Evolutionary conservation across 306 rosid species (phyloP).

Genomic region (Acacia confusa): DNA sequence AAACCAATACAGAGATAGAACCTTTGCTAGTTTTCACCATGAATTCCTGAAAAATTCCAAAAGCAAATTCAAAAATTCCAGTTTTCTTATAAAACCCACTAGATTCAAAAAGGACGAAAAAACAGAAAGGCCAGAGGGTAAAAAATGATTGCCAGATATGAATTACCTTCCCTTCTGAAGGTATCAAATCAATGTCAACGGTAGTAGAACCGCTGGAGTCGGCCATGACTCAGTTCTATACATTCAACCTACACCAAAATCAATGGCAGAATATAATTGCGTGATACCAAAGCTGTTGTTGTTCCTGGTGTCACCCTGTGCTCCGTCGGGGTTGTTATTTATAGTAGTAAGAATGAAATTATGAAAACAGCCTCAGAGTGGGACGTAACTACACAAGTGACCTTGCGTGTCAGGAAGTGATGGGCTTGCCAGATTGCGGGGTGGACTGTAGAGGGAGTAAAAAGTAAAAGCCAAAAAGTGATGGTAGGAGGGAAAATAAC

Average conservation of each 20-base stretch:
- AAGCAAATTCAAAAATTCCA: background rate
- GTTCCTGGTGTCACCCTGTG: background rate
- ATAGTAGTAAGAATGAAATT: slow-evolving; percentile 25
- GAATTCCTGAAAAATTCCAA: slow-evolving; percentile 56
- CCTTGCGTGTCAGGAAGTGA: slow-evolving; percentile 6
- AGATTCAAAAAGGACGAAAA: background rate
- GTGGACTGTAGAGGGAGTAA: background rate
- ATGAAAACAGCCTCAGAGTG: slow-evolving; percentile 34
- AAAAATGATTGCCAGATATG: background rate
- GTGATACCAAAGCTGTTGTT: background rate
- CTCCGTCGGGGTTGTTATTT: background rate
- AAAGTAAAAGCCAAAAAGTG: slow-evolving; percentile 7
- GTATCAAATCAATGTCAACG: slow-evolving; percentile 74
- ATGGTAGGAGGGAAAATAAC: slow-evolving; percentile 48
- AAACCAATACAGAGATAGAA: slow-evolving; percentile 70
- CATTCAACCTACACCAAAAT: slow-evolving; percentile 22
- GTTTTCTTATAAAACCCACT: background rate
- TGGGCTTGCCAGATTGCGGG: background rate
- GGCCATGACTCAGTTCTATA: slow-evolving; percentile 50
- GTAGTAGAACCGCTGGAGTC: slow-evolving; percentile 73
- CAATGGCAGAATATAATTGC: background rate
- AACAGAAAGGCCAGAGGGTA: background rate
- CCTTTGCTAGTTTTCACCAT: slow-evolving; percentile 85
- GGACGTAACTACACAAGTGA: slow-evolving; percentile 25
- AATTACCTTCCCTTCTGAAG: slow-evolving; percentile 73